phyloP scores from a whole-genome alignment of 2,329 filamentous ascomycete genomes.

The Calonectria honghensis region DNA sequence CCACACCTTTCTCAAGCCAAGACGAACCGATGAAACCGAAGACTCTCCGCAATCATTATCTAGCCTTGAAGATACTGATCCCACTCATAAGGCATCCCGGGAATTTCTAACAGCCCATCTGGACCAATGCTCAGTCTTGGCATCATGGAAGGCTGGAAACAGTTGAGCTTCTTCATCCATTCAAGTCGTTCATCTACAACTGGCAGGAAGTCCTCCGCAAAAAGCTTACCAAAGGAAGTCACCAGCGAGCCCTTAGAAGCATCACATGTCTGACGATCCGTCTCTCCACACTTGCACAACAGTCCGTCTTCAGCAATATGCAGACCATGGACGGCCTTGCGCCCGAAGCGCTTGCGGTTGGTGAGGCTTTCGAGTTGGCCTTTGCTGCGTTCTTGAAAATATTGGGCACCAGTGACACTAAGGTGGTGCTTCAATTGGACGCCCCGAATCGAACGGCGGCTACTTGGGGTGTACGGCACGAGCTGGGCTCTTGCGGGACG shows the following conservation, averaged over 20 bases:
- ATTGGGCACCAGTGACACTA: neutral
- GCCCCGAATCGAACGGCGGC: neutral
- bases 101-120: neutral
- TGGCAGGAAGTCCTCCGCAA: neutral
- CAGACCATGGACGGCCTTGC: neutral
- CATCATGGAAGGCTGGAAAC: neutral
- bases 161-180: conserved; percentile 1
- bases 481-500: neutral
- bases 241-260: neutral
- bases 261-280: neutral
- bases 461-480: too few relatives aligned
- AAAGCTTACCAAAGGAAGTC: neutral
- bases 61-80: neutral
- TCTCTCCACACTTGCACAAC: neutral
- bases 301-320: neutral
- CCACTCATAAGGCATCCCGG: neutral
- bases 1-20: neutral
- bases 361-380: neutral
- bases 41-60: neutral
- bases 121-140: neutral
- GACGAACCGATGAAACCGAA: neutral
- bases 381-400: neutral
- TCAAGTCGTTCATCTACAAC: neutral
- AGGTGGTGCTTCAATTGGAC: neutral
- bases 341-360: neutral